phyloP scores from a whole-genome alignment of 176 grass and related monocot genomes.

The sorghum (Sorghum bicolor) region DNA sequence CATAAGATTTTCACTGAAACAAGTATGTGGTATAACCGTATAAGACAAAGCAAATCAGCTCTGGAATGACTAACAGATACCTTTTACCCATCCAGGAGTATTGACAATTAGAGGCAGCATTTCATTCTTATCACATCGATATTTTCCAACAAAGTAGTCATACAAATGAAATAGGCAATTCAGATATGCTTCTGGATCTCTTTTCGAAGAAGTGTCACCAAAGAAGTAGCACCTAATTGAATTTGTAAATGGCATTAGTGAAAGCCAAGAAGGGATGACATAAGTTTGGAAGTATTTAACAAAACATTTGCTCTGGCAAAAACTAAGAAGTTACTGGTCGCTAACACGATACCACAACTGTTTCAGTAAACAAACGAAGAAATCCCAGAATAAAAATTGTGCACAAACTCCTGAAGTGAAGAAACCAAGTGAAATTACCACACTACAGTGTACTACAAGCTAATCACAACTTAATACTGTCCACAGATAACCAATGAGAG shows the following conservation, averaged over 20 bases:
- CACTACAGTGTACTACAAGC: neutral
- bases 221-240: constrained; percentile 71
- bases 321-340: neutral
- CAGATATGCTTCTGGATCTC: constrained; percentile 81
- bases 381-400: neutral
- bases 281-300: neutral
- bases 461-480: neutral
- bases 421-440: neutral
- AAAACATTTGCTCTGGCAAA: neutral
- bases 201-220: constrained; percentile 88
- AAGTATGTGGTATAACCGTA: neutral
- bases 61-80: constrained; percentile 30
- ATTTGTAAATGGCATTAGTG: constrained; percentile 4
- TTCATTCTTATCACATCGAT: constrained; percentile 28
- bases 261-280: neutral
- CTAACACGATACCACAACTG: neutral
- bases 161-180: constrained; percentile 65
- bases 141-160: constrained; percentile 57
- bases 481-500: neutral
- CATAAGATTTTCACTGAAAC: constrained; percentile 5
- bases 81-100: constrained; percentile 92
- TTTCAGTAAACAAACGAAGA: neutral
- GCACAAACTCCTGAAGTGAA: neutral
- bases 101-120: constrained; percentile 55
- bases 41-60: constrained; percentile 22